phyloP scores from a whole-genome alignment of 768 basidiomycete species.

The Kwoniella heveanensis region DNA sequence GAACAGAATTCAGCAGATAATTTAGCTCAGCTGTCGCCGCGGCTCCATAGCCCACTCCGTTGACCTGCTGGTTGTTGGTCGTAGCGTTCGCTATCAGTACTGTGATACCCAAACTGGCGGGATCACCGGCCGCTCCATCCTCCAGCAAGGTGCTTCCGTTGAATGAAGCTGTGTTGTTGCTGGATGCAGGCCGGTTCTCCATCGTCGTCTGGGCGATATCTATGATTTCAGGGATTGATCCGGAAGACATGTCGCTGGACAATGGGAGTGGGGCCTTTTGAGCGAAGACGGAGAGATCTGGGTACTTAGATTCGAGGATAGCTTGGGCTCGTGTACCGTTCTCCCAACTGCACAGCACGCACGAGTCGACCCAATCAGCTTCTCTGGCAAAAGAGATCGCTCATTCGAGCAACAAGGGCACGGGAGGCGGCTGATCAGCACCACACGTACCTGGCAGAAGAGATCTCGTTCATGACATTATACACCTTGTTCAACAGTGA shows the following conservation, averaged over 20 bases:
- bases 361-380: background rate
- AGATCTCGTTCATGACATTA: constrained; percentile 47
- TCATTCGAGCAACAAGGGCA: background rate
- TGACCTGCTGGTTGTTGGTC: constrained; percentile 34
- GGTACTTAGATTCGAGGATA: constrained; percentile 49
- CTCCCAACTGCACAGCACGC: constrained; percentile 42
- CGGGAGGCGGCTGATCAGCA: background rate
- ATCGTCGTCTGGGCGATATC: constrained; percentile 47
- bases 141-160: constrained; percentile 33
- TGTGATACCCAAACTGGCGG: constrained; percentile 50
- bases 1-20: constrained; percentile 50
- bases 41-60: constrained; percentile 46
- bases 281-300: constrained; percentile 44
- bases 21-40: constrained; percentile 47
- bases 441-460: constrained; percentile 35
- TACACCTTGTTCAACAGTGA: constrained; percentile 37
- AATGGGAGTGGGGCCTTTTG: constrained; percentile 32
- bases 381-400: background rate
- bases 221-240: constrained; percentile 37
- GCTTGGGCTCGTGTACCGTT: constrained; percentile 52
- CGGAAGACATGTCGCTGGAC: constrained; percentile 22
- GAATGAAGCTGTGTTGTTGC: background rate
- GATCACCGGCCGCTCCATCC: constrained; percentile 54
- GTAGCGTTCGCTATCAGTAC: constrained; percentile 45
- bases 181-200: constrained; percentile 39